Evolutionary conservation across 1,284 basidiomycete genomes (phyloP), one percentile per base, ranked within the genome.

Genomic region (Ustilago nuda): DNA sequence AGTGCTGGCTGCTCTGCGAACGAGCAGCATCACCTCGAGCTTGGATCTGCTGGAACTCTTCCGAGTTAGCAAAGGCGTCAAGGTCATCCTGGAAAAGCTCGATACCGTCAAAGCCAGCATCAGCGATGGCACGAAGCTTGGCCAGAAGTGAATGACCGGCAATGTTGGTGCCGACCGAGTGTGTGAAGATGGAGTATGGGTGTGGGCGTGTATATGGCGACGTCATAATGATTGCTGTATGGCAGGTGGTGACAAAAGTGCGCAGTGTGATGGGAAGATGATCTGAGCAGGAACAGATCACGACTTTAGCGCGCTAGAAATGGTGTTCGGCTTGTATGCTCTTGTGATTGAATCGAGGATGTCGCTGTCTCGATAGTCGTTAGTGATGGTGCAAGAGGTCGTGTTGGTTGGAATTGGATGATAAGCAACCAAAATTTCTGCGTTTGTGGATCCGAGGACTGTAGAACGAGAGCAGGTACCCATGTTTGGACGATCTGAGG

Each of bases 51-150:
- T 30, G 59, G 37, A 82, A 82, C 56, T 79, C 78, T 35, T 72
- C 78, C 8, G 70, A 61, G 50, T 78, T 72, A 15, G 81, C 81
- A 54, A 78, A 86, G 6, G 72, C 72, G 63, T 82, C 80, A 66
- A 84, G 84, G 62, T 86, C 85, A 50, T 83, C 79, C 56, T 85
- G 83, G 56, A 86, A 86, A n/a, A 86, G 72, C 56, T 87, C 86
- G 60, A 87, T 75, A 56, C 76, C 74, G 53, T 79, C 45, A 66
- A 84, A 86, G 8, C 86, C 86, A 23, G 80, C 79, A 5, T 63
- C 37, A 11, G 80, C 69, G 30, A 84, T 81, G 27, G 84, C 83
- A 4, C 63, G 65, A 50, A 86, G 61, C 74, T 86, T 86, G 64
- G 71, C 61, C 4, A 72, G 63, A 13, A 86, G 78, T 15, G 82